Evolutionary conservation across 345 rosid species (phyloP), one percentile per base, ranked within the genome.

Genomic region (Arabidopsis thaliana): DNA sequence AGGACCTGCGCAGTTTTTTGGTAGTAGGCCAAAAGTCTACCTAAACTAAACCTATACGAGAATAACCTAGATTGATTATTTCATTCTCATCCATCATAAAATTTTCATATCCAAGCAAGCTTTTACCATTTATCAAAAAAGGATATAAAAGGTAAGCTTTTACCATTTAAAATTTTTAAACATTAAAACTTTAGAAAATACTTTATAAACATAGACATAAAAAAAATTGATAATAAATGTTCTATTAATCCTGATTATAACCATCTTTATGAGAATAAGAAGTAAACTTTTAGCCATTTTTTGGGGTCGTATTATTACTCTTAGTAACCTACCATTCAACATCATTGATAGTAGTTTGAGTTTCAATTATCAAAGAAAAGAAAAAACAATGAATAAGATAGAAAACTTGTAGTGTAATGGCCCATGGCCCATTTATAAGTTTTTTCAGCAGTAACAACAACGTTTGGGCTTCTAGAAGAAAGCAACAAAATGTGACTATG

Each of bases 391-490:
- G 2, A 59, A 59, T 6, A 16, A 20, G 23, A 33, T 33, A 64
- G 30, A 20, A 7, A 20, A 36, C 4, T 3, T 34, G 28, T 30
- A 1, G 37, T 13, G 2, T 13, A 10, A 0, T 51, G 53, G 52
- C 55, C 36, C 32, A 64, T 16, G 45, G 57, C 64, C 70, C 64
- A 63, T 41, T 49, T 13, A 64, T 1, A 14, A 63, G 63, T 16
- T 32, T 24, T 46, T 6, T 51, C 16, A 13, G 16, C 2, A 42
- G 23, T 55, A 65, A 32, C 6, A 65, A 32, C 6, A 20, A 53
- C 37, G 13, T 55, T 65, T 45, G 72, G 78, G 66, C 59, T 65
- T 74, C 59, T 65, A 36, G 72, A 65, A 65, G 38, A n/a, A 36
- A 50, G 2, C 8, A 56, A 25, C 10, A 65, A 65, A 57, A 28